Evolutionary conservation across 805 yeast genomes (phyloP), one percentile per base, ranked within the genome.

Genomic region (Ogataea methylovora): DNA sequence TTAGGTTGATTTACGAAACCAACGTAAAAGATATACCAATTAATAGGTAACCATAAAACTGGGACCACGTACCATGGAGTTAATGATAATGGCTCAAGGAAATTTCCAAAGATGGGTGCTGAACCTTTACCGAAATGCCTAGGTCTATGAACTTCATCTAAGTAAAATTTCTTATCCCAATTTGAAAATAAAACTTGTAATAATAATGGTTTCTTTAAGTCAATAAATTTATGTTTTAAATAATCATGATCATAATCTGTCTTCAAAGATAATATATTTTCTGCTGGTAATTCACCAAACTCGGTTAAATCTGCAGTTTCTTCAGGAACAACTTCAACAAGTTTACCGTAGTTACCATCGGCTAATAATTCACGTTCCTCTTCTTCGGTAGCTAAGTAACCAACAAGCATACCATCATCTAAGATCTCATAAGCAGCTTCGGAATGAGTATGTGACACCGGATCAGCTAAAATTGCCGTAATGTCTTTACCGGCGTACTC

Each of bases 1-100:
- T 60, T 52, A 38, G 73, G 71, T 42, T 65, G 69, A 43, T 71
- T 60, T 24, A 56, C 56, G 37, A 70, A 65, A 5, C 94, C 94
- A 19, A 73, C 51, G 44, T 67, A 69, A 42, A 84, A 69, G 35
- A 83, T 60, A 45, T 63, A 80, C 16, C 77, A 46, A 53, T 86
- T 84, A 30, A 75, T 78, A 2, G 97, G 97, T 29, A 86, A 57
- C 97, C 98, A 94, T 18, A 86, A 45, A 1, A 64, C 40, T 13
- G 98, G 98, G 15, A 92, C 82, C 17, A 86, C 82, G 73, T 79
- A 92, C 97, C 97, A 92, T 10, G 97, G 81, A 3, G 98, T 92
- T 51, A 81, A 67, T 7, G 94, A 77, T 18, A 92, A 54, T 4
- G 97, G 97, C 61, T 92, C 98, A 40, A 92, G 65, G 58, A 90